phyloP scores from a whole-genome alignment of 805 yeast species.

The Cyberlindnera veronae region DNA sequence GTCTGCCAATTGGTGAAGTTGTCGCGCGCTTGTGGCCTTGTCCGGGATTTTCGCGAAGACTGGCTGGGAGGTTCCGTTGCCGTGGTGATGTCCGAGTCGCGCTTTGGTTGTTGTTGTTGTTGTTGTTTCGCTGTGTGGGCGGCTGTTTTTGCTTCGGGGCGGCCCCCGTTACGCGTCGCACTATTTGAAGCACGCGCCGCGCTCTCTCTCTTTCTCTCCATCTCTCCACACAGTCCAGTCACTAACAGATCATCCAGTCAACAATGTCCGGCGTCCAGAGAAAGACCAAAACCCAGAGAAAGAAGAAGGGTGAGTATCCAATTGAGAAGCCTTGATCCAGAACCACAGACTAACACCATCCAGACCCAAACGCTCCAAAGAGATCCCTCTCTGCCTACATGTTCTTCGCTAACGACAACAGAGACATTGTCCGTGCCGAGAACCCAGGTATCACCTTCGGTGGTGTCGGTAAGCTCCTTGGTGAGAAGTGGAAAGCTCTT shows the following conservation, averaged over 20 bases:
- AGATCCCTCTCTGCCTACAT: constrained; percentile 97
- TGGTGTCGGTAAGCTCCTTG: constrained; percentile 91
- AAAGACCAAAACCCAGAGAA: constrained; percentile 38
- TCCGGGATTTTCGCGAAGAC: no score
- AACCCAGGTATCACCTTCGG: constrained; percentile 96
- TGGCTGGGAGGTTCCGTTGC: no score
- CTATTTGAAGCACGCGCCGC: constrained; percentile 22
- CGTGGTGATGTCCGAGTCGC: no score
- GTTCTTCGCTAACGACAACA: constrained; percentile 97
- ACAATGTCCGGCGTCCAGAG: constrained; percentile 38
- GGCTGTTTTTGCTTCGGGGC: no score
- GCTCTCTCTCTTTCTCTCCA: constrained; percentile 5
- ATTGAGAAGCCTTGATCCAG: no score
- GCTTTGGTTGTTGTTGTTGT: constrained; percentile 1
- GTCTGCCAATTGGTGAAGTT: no score
- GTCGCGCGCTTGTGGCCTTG: no score
- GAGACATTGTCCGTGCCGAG: constrained; percentile 93
- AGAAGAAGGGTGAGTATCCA: constrained; percentile 41
- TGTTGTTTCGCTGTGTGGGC: constrained; percentile 3
- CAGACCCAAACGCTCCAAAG: constrained; percentile 98
- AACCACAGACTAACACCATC: constrained; percentile 1
- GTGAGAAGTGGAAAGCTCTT: constrained; percentile 95
- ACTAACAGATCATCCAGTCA: constrained; percentile 3
- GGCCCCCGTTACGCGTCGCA: constrained; percentile 21
- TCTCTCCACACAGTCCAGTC: constrained; percentile 1